Evolutionary conservation across 2,329 filamentous ascomycete species (phyloP), one percentile per base, ranked within the genome.

Genomic region (Aspergillus sp.): DNA sequence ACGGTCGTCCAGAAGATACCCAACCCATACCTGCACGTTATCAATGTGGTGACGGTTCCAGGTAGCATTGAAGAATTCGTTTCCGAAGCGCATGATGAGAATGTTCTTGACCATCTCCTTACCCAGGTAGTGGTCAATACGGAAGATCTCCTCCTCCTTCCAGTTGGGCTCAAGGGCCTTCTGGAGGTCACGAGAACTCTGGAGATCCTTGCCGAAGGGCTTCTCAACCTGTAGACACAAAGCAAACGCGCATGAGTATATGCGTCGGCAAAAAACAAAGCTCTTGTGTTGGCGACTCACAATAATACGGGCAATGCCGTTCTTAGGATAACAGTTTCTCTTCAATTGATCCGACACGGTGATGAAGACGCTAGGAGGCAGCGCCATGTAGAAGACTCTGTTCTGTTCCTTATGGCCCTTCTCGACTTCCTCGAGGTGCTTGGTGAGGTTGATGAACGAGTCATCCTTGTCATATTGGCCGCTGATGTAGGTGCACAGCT

Each of bases 31-130:
- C 79, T 97, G 94, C 46, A 99, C 88, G 67, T 96, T 99, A 79
- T 97, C 94, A 78, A 99, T 99, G 81, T 97, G 93, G 75, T 96
- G 92, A 63, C 94, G 86, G 81, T 97, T 99, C 94, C 94, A 99
- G 54, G 93, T 99, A 41, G 94, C 93, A 61, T 92, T 92, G 65
- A 99, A 89, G 82, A 99, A 99, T 63, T 95, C 92, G 80, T 99
- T 99, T 65, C 94, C 95, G 71, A 99, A 99, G 71, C 95, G 85
- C 62, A 99, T 84, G 64, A 99, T 96, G 61, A 99, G 82, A 63
- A 99, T 95, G 78, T 99, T 99, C 86, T 99, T 99, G 67, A 99
- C 94, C 94, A 99, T 99, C 78, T 99, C 94, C 82, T 99, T 99
- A 67, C 95, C 95, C 45, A 99, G 85, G 76, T 99, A 99, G 79